Evolutionary conservation across 805 yeast genomes (phyloP).

Genomic region (Candida vartiovaarae): DNA sequence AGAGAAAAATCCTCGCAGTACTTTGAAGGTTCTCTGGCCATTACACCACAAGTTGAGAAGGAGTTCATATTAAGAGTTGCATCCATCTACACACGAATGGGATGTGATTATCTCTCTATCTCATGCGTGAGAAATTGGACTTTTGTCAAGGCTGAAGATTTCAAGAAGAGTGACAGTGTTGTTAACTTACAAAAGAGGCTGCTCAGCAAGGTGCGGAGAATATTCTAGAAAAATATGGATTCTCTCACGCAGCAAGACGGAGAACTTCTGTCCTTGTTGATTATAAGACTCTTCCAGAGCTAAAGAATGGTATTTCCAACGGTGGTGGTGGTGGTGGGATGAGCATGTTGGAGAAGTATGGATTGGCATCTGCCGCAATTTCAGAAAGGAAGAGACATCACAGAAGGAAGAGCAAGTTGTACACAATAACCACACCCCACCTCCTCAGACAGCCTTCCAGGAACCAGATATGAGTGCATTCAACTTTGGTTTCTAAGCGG

Average conservation of each 20-base stretch:
- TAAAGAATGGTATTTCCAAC: background rate
- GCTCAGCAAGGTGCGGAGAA: conserved; percentile 5
- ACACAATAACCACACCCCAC: conserved; percentile 19
- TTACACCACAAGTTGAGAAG: conserved; percentile 45
- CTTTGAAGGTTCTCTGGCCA: conserved; percentile 38
- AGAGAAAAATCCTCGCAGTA: conserved; percentile 46
- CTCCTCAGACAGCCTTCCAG: conserved; percentile 49
- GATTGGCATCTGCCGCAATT: conserved; percentile 17
- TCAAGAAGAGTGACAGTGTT: conserved; percentile 12
- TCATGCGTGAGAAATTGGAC: conserved; percentile 62
- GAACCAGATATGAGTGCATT: conserved; percentile 79
- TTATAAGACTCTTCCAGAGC: conserved; percentile 2
- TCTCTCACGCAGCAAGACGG: conserved; percentile 20
- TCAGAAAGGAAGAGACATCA: conserved; percentile 11
- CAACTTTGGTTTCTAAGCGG: conserved; percentile 36
- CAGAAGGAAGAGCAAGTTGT: conserved; percentile 4
- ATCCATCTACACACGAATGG: conserved; percentile 75
- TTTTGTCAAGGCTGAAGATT: conserved; percentile 32
- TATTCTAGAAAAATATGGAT: conserved; percentile 20
- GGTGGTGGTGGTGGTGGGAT: conserved; percentile 4
- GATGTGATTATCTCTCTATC: conserved; percentile 75
- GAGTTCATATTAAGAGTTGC: conserved; percentile 56
- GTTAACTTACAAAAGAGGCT: conserved; percentile 4
- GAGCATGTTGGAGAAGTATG: conserved; percentile 24
- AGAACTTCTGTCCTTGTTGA: conserved; percentile 13